phyloP scores from a whole-genome alignment of 2,329 filamentous ascomycete species.

The Mollisiaceae sp. region DNA sequence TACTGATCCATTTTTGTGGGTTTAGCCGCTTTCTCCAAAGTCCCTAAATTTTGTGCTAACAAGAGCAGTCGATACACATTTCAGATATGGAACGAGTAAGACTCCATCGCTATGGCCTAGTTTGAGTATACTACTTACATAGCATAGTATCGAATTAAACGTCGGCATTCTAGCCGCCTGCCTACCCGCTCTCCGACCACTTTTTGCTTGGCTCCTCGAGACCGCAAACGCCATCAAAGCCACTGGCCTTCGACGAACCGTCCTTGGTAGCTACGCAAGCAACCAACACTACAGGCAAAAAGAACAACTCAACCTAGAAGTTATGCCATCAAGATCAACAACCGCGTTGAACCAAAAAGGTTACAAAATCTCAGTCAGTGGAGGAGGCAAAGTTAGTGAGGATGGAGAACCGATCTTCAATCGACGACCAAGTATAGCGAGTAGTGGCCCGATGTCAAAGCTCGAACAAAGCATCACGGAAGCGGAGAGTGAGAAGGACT shows the following conservation, averaged over 20 bases:
- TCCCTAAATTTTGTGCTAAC: background rate
- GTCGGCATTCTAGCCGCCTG: slow-evolving; percentile 51
- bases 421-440: slow-evolving; percentile 16
- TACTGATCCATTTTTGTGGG: slow-evolving; percentile 43
- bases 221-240: slow-evolving; percentile 22
- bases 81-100: slow-evolving; percentile 49
- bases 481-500: slow-evolving; percentile 26
- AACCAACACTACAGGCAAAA: slow-evolving; percentile 21
- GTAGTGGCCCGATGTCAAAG: slow-evolving; percentile 28
- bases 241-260: slow-evolving; percentile 10
- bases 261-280: slow-evolving; percentile 6
- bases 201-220: slow-evolving; percentile 45
- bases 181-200: slow-evolving; percentile 49
- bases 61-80: slow-evolving; percentile 40
- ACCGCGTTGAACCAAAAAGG: slow-evolving; percentile 17
- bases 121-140: slow-evolving; percentile 7
- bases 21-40: background rate
- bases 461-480: slow-evolving; percentile 27
- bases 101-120: background rate
- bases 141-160: slow-evolving; percentile 47
- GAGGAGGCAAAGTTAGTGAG: slow-evolving; percentile 15
- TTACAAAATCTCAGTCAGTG: slow-evolving; percentile 22
- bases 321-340: slow-evolving; percentile 17
- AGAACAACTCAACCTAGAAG: slow-evolving; percentile 25
- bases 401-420: slow-evolving; percentile 10